phyloP scores from a whole-genome alignment of 176 grass and related monocot genomes.

The Carex parvula region DNA sequence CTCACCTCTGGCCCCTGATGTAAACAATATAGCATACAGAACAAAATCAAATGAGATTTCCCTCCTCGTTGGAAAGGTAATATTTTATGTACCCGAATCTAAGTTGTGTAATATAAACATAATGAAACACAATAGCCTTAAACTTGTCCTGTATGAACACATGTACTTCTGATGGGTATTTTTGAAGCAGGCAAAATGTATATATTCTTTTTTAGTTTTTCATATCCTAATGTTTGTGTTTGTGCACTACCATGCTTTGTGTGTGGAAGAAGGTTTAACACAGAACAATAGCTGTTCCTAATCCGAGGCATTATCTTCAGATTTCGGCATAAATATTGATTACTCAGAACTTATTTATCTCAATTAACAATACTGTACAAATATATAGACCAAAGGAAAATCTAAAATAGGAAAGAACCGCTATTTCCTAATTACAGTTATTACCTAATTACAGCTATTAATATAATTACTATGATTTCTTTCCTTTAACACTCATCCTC shows the following conservation, averaged over 20 bases:
- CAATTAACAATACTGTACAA: no score
- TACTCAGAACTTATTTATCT: neutral
- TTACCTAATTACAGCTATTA: no score
- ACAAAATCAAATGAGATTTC: slow-evolving; percentile 22
- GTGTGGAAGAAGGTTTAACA: neutral
- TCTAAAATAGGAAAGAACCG: no score
- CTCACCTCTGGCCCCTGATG: slow-evolving; percentile 91
- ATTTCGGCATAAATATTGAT: neutral
- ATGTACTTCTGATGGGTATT: neutral
- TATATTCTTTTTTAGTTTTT: neutral
- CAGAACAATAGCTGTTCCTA: neutral
- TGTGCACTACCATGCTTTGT: neutral
- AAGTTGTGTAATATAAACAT: neutral
- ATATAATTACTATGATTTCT: no score
- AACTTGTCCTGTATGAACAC: neutral
- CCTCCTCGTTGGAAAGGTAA: neutral
- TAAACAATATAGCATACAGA: slow-evolving; percentile 28
- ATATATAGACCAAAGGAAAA: no score
- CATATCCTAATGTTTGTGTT: neutral
- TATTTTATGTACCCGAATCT: neutral
- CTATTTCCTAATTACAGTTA: no score
- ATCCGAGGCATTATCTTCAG: neutral
- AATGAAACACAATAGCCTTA: neutral
- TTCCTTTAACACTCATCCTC: no score
- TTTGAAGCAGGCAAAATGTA: neutral